Evolutionary conservation across 345 rosid species (phyloP), one percentile per base, ranked within the genome.

Genomic region (Brassica incana): DNA sequence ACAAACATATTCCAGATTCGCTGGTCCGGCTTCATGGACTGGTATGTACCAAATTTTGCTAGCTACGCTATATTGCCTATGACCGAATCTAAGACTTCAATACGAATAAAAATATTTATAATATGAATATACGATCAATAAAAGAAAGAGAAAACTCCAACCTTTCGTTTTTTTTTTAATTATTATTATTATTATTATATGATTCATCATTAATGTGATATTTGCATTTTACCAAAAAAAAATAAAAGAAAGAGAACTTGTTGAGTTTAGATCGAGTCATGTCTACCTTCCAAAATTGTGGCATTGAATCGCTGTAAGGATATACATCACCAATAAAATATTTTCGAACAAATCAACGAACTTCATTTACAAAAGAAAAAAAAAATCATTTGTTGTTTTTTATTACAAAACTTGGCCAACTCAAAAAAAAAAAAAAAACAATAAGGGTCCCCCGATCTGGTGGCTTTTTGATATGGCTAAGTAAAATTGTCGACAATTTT

Each of bases 1-100:
- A 67, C 71, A 30, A 73, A 73, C 78, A 73, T 59, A 33, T 73
- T 79, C 30, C 20, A 79, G 64, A 73, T 73, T 79, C 77, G 40
- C 38, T 78, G 81, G 82, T 67, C 63, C 54, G 56, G 9, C 23
- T 56, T 56, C 11, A 56, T 27, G 59, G 67, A 65, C 67, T 45
- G 74, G 64, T 59, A 32, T 73, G 82, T 32, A 48, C 78, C 65
- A 79, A 65, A 56, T 59, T 30, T 73, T 20, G 52, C 63, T 5
- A 67, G 52, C 60, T 33, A 73, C 43, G 67, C 48, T 52, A 70
- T 56, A 29, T 29, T 0, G 69, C 36, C 15, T 67, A 67, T 79
- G 78, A 73, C 65, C 64, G 78, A 73, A 73, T 67, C 69, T 67
- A 59, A 79, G 64, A 60, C 74, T 60, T 79, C 38, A 35, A 60